phyloP scores from a whole-genome alignment of 768 basidiomycete genomes.

The Pulveroboletus sp. region DNA sequence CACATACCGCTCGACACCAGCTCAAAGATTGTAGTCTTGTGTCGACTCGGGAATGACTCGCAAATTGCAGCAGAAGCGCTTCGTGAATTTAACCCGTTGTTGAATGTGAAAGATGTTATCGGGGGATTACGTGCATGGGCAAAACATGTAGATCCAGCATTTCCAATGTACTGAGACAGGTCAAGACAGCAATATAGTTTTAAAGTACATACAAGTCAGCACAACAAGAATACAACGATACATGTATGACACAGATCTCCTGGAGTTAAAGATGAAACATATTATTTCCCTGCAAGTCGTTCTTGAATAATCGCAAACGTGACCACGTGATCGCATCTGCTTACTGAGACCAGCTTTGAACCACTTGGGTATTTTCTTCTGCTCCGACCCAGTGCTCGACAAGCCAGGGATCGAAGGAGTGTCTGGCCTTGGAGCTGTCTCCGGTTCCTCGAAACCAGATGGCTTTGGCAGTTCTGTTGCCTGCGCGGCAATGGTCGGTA shows the following conservation, averaged over 20 bases:
- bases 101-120: slow-evolving; percentile 59
- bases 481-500: slow-evolving; percentile 47
- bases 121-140: slow-evolving; percentile 86
- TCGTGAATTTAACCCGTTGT: slow-evolving; percentile 18
- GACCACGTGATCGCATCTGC: slow-evolving; percentile 15
- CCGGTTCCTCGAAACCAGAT: slow-evolving; percentile 31
- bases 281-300: slow-evolving; percentile 19
- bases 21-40: slow-evolving; percentile 54
- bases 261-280: slow-evolving; percentile 35
- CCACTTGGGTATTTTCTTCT: slow-evolving; percentile 74
- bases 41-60: slow-evolving; percentile 90
- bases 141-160: slow-evolving; percentile 60
- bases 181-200: neutral
- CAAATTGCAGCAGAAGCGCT: slow-evolving; percentile 69
- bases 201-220: slow-evolving; percentile 3
- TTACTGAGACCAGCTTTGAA: slow-evolving; percentile 61
- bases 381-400: slow-evolving; percentile 23
- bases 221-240: slow-evolving; percentile 3
- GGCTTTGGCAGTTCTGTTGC: slow-evolving; percentile 68
- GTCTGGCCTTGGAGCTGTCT: slow-evolving; percentile 4
- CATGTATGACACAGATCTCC: slow-evolving; percentile 1
- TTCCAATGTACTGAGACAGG: slow-evolving; percentile 68
- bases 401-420: slow-evolving; percentile 8
- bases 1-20: slow-evolving; percentile 30
- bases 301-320: neutral